These are phyloP conservation scores for Termitomyces bulborhizus DNA, from an alignment of 768 basidiomycete species.

Conservation along the genomic window DNA sequence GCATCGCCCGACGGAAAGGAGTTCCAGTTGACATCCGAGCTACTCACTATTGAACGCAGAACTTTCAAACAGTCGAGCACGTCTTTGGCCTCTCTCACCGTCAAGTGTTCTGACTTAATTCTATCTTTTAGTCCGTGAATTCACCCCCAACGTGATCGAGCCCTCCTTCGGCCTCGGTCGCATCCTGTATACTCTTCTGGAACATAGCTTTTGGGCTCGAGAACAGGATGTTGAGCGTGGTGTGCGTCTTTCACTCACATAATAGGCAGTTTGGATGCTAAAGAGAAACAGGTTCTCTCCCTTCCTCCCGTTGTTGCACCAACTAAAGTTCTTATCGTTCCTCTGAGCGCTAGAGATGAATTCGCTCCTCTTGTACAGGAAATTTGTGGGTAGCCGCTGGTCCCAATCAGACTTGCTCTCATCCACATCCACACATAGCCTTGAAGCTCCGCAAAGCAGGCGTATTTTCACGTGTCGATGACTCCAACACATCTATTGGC, in stretches of 20 bases:
- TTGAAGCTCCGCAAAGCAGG: conserved; percentile 83
- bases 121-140: conserved; percentile 72
- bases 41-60: conserved; percentile 74
- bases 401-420: conserved; percentile 1
- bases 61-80: conserved; percentile 83
- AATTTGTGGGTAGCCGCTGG: conserved; percentile 65
- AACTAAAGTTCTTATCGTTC: conserved; percentile 95
- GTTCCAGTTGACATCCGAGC: conserved; percentile 65
- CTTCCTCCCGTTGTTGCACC: conserved; percentile 88
- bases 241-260: conserved; percentile 39
- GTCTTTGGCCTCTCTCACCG: conserved; percentile 18
- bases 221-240: conserved; percentile 88
- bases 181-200: conserved; percentile 88
- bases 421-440: conserved; percentile 39
- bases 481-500: conserved; percentile 92
- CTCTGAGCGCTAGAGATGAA: conserved; percentile 79
- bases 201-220: conserved; percentile 94
- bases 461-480: conserved; percentile 90
- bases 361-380: conserved; percentile 81
- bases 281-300: conserved; percentile 66
- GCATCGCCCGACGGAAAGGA: conserved; percentile 53
- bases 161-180: conserved; percentile 98
- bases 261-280: not conserved
- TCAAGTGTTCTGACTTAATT: not conserved
- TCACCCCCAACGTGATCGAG: conserved; percentile 96